Evolutionary conservation across 2,329 filamentous ascomycete genomes (phyloP).

Genomic region (Gremmenia infestans): DNA sequence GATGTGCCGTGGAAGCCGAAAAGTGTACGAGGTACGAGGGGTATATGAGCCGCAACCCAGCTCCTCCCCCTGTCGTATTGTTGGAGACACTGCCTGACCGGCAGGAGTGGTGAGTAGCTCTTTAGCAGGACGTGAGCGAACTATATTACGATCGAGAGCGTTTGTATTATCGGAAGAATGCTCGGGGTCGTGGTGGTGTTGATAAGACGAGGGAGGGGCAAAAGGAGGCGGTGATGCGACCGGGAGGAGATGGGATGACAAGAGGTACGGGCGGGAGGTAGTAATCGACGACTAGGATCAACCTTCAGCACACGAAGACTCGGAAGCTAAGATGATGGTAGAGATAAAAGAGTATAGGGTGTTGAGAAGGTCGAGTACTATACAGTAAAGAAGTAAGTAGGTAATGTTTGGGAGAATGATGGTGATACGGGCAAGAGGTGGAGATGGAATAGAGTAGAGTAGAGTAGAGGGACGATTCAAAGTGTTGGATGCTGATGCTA

Average conservation of each 20-base stretch:
- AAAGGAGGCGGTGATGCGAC: slow-evolving; percentile 19
- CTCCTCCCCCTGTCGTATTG: slow-evolving; percentile 3
- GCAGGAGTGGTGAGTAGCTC: slow-evolving; percentile 9
- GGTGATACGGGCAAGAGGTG: too few relatives aligned
- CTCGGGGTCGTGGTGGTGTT: slow-evolving; percentile 13
- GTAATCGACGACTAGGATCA: slow-evolving; percentile 20
- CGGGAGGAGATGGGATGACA: slow-evolving; percentile 11
- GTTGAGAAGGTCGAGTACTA: background rate
- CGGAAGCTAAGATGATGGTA: background rate
- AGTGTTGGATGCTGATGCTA: background rate
- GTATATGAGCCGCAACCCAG: slow-evolving; percentile 15
- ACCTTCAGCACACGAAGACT: background rate
- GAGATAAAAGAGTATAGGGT: background rate
- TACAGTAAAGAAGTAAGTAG: background rate
- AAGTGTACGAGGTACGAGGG: slow-evolving; percentile 15
- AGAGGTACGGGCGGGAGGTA: background rate
- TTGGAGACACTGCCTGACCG: slow-evolving; percentile 14
- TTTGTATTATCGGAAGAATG: slow-evolving; percentile 7
- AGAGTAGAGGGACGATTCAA: background rate
- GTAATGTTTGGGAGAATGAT: background rate
- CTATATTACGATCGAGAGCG: background rate
- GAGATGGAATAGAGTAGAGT: background rate
- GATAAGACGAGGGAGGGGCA: slow-evolving; percentile 25
- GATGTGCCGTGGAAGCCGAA: slow-evolving; percentile 6
- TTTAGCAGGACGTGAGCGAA: background rate